These are phyloP conservation scores for Panus rudis DNA, from an alignment of 768 basidiomycete genomes.

Conservation along the genomic window DNA sequence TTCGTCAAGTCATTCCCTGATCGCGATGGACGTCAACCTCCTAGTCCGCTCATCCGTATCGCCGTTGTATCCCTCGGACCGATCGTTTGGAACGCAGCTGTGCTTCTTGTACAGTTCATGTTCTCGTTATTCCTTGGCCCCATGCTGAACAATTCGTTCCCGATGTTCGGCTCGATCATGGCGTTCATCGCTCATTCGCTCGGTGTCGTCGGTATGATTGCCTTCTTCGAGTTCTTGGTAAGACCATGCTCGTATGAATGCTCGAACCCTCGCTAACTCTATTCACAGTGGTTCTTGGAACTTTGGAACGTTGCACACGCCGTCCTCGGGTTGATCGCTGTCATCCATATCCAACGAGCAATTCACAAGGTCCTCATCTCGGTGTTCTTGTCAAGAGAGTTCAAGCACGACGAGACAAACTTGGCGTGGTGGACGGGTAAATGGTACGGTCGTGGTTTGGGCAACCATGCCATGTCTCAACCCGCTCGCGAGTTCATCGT, in stretches of 20 bases:
- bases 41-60: constrained; percentile 87
- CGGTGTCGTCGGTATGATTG: constrained; percentile 81
- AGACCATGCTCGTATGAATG: constrained; percentile 27
- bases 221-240: constrained; percentile 95
- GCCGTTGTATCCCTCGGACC: constrained; percentile 91
- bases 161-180: constrained; percentile 87
- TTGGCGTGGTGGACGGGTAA: constrained; percentile 98
- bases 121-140: constrained; percentile 90
- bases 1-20: constrained; percentile 86
- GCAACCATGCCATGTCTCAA: constrained; percentile 90
- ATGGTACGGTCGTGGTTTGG: constrained; percentile 95
- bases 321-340: constrained; percentile 86
- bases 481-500: constrained; percentile 96
- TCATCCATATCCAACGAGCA: constrained; percentile 87
- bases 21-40: constrained; percentile 51
- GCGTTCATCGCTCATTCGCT: constrained; percentile 83
- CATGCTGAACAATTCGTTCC: constrained; percentile 76
- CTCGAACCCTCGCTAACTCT: constrained; percentile 1
- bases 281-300: constrained; percentile 83
- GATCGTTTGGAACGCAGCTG: constrained; percentile 89
- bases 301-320: constrained; percentile 89
- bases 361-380: constrained; percentile 92
- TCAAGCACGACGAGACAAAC: constrained; percentile 99
- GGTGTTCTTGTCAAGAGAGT: constrained; percentile 92
- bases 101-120: constrained; percentile 84